phyloP scores from a whole-genome alignment of 371 early-diverging fungal genomes.

The Actinomortierella wolfii region DNA sequence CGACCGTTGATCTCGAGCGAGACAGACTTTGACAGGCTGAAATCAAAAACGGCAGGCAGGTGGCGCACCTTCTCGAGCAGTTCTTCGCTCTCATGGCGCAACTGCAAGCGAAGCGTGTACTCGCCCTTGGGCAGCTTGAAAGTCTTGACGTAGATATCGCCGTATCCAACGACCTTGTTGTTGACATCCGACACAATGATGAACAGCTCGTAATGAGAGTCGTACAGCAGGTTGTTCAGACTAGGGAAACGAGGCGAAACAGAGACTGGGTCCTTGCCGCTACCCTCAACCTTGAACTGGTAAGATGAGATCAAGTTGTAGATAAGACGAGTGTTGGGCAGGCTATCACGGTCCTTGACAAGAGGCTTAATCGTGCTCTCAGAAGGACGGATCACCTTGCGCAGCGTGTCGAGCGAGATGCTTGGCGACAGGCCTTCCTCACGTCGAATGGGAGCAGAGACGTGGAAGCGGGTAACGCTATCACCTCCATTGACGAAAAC shows the following conservation, averaged over 20 bases:
- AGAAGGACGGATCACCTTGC: conserved; percentile 72
- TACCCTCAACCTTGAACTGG: conserved; percentile 61
- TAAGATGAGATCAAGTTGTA: conserved; percentile 80
- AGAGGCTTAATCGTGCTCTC: conserved; percentile 69
- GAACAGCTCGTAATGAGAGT: conserved; percentile 60
- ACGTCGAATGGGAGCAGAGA: conserved; percentile 70
- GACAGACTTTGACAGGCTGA: conserved; percentile 59
- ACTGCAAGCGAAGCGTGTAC: conserved; percentile 79
- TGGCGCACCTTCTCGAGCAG: conserved; percentile 74
- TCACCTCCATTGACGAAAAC: conserved; percentile 68
- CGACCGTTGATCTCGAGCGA: conserved; percentile 57
- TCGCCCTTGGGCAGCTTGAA: conserved; percentile 84
- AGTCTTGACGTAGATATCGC: conserved; percentile 77
- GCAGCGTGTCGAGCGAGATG: conserved; percentile 65
- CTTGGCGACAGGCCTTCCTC: conserved; percentile 71
- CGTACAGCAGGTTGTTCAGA: conserved; percentile 67
- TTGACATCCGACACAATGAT: conserved; percentile 60
- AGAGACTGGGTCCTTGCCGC: conserved; percentile 47
- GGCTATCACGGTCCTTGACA: conserved; percentile 71
- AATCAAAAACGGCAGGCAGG: conserved; percentile 69
- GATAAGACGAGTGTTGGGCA: conserved; percentile 70
- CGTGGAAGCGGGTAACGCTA: conserved; percentile 72
- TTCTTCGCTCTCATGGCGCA: conserved; percentile 70
- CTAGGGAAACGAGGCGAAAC: conserved; percentile 71
- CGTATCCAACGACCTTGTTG: conserved; percentile 65